Evolutionary conservation across 2,329 filamentous ascomycete species (phyloP).

Genomic region (Aureobasidium sp.): DNA sequence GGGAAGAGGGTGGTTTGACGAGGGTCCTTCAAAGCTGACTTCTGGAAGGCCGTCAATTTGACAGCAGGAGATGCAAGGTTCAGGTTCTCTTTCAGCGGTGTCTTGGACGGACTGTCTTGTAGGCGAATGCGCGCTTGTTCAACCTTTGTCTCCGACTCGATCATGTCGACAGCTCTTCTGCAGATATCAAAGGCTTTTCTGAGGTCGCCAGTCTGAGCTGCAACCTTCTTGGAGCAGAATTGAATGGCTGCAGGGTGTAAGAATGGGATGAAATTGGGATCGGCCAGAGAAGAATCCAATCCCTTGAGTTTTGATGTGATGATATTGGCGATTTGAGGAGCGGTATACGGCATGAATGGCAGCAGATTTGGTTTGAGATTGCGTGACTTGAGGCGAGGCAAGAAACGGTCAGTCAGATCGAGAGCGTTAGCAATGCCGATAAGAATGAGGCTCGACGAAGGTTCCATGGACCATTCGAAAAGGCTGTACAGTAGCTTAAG

Average conservation of each 20-base stretch:
- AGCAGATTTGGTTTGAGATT: slow-evolving; percentile 85
- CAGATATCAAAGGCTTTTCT: slow-evolving; percentile 95
- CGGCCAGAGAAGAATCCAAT: slow-evolving; percentile 49
- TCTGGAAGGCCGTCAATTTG: slow-evolving; percentile 28
- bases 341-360: slow-evolving; percentile 88
- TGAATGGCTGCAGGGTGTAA: slow-evolving; percentile 91
- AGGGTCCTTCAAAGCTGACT: slow-evolving; percentile 36
- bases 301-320: slow-evolving; percentile 75
- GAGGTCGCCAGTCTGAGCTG: slow-evolving; percentile 86
- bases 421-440: slow-evolving; percentile 94
- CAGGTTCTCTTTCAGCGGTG: slow-evolving; percentile 70
- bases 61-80: slow-evolving; percentile 59
- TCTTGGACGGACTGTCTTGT: slow-evolving; percentile 36
- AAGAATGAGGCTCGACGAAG: slow-evolving; percentile 70
- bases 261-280: slow-evolving; percentile 66
- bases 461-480: slow-evolving; percentile 92
- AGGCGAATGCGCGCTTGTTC: slow-evolving; percentile 52
- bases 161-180: slow-evolving; percentile 77
- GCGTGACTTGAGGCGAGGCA: slow-evolving; percentile 86
- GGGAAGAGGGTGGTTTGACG: slow-evolving; percentile 34
- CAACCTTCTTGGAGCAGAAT: slow-evolving; percentile 89
- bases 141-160: slow-evolving; percentile 76
- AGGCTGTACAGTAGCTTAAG: slow-evolving; percentile 82
- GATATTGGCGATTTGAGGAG: slow-evolving; percentile 77
- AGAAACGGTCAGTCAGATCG: slow-evolving; percentile 88